Base-by-base conservation (phyloP, 1,139 yeast species). In the Geotrichum carabidarum region DNA sequence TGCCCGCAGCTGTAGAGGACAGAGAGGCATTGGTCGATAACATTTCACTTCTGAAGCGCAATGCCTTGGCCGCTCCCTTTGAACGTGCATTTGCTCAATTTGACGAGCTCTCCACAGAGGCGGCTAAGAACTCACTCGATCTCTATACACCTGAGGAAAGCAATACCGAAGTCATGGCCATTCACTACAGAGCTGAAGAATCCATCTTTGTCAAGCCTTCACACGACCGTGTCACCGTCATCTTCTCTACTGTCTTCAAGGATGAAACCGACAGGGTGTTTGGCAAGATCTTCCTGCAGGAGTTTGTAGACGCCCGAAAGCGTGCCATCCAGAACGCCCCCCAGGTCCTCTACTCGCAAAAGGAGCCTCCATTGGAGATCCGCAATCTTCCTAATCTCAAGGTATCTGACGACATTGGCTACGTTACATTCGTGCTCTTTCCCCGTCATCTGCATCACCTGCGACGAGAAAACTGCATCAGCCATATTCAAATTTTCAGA, bases 301-400 rank as follows among this genome's bases (percentile, higher is more conserved):
- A 93, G 73, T 93, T 93, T 71, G 97, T 93, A 48, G 99, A 88
- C 68, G 98, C 99, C 11, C 82, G 99, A 72, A 86, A 86, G 71
- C 82, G 98, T 69, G 87, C 95, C 12, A 94, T 93, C 57, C 99
- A 94, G 73, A 91, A 95, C 52, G 97, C 99, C 1, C 99, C 99
- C 27, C 99, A 94, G 75, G 99, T 93, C 52, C 79, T 94, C 66
- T 91, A 86, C 68, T 84, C 95, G 12, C 93, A 85, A 65, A 79
- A 78, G 60, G 96, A 89, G 62, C 88, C 97, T n/a, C 99, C 99
- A 9, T 77, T 89, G 66, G 99, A 93, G 70, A 83, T 94, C 59
- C 72, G 83, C 59, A 68, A 73, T 62, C 69, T 66, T 27, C 69
- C 71, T 17, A 67, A 65, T 4, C 63, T 66, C 30, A 61, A 63